Evolutionary conservation across 2,329 filamentous ascomycete genomes (phyloP).

Genomic region (Volutella citrinella): DNA sequence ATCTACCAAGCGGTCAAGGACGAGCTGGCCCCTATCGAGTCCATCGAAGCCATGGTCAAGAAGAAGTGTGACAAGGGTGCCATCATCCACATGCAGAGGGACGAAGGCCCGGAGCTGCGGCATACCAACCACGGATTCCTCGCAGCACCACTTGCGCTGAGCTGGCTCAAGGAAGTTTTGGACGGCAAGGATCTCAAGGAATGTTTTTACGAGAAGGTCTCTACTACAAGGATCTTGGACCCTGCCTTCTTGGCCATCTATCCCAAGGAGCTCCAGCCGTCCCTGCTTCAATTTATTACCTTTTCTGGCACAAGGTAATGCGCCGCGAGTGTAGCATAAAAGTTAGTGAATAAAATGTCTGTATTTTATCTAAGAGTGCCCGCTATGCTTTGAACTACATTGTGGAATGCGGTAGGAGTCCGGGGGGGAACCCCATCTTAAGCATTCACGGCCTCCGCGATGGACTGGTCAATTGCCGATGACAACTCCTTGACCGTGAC

Average conservation of each 20-base stretch:
- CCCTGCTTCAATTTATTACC: no score
- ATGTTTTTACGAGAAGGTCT: neutral
- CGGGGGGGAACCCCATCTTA: no score
- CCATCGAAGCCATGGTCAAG: constrained; percentile 41
- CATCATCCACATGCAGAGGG: constrained; percentile 41
- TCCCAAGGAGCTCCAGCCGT: no score
- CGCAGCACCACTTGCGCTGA: constrained; percentile 12
- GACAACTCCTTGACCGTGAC: constrained; percentile 45
- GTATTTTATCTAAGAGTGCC: no score
- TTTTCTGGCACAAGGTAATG: no score
- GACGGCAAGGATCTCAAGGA: constrained; percentile 2
- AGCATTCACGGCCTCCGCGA: neutral
- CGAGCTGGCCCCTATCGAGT: constrained; percentile 40
- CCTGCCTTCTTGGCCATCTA: no score
- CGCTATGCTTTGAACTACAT: no score
- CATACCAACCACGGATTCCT: constrained; percentile 27
- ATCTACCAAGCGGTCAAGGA: constrained; percentile 49
- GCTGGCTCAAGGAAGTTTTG: constrained; percentile 15
- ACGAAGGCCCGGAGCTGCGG: constrained; percentile 32
- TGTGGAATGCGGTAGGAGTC: no score
- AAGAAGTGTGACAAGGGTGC: constrained; percentile 40
- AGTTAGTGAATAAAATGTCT: no score
- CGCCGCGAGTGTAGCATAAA: no score
- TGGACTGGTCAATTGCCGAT: constrained; percentile 5
- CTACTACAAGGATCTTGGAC: no score